phyloP scores from a whole-genome alignment of 768 basidiomycete genomes.

The Mycena epipterygia region DNA sequence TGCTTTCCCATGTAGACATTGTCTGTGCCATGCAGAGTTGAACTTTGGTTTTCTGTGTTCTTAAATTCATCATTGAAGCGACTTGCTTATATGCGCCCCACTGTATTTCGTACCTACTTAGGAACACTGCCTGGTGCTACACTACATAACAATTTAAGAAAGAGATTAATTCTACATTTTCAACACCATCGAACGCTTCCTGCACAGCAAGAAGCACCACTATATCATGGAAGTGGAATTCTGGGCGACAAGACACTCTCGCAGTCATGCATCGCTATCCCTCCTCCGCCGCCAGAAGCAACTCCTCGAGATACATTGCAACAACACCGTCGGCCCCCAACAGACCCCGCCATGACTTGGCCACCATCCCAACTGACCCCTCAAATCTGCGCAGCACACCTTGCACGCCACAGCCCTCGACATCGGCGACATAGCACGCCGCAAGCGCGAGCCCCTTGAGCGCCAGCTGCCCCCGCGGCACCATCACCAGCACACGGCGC shows the following conservation, averaged over 20 bases:
- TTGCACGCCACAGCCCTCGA: neutral
- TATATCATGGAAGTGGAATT: too few relatives aligned
- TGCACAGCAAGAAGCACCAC: too few relatives aligned
- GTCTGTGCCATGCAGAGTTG: neutral
- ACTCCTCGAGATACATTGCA: conserved; percentile 14
- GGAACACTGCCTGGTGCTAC: too few relatives aligned
- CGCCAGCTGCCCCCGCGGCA: conserved; percentile 18
- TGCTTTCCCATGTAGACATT: neutral
- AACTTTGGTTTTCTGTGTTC: too few relatives aligned
- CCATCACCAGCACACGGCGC: conserved; percentile 23
- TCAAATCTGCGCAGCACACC: conserved; percentile 22
- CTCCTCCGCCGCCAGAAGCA: neutral
- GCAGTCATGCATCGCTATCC: too few relatives aligned
- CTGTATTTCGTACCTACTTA: too few relatives aligned
- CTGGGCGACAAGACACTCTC: too few relatives aligned
- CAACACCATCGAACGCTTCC: too few relatives aligned
- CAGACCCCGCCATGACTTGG: conserved; percentile 7
- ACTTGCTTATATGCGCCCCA: too few relatives aligned
- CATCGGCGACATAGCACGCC: conserved; percentile 26
- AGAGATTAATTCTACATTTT: too few relatives aligned
- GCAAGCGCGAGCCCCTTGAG: conserved; percentile 25
- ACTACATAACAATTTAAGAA: too few relatives aligned
- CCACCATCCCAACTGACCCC: conserved; percentile 15
- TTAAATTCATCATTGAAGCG: too few relatives aligned
- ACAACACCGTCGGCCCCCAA: conserved; percentile 13